Evolutionary conservation across 345 rosid genomes (phyloP).

Genomic region (Melaleuca quinquenervia): DNA sequence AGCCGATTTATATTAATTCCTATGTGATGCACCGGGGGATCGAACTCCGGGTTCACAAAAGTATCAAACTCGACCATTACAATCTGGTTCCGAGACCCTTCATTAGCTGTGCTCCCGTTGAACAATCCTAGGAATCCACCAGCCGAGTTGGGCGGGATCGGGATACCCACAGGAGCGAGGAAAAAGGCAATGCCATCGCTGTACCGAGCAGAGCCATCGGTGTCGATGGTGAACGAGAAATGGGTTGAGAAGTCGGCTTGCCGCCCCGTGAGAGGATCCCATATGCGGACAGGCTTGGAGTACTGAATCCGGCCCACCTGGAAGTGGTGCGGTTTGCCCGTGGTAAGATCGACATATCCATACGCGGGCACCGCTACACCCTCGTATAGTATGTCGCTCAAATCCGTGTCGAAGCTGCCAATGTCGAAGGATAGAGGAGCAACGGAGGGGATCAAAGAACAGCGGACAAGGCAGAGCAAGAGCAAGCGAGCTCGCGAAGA

Average conservation of each 20-base stretch:
- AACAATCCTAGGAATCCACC: not conserved
- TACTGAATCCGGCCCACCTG: not conserved
- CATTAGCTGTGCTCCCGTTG: not conserved
- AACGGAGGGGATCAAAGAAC: not conserved
- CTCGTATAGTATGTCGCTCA: not conserved
- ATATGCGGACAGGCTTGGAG: not conserved
- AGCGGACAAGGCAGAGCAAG: not conserved
- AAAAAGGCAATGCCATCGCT: not conserved
- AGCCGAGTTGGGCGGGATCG: not conserved
- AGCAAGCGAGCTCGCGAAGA: not conserved
- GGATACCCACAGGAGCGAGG: not conserved
- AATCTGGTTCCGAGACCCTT: not conserved
- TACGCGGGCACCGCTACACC: not conserved
- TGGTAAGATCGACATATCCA: not conserved
- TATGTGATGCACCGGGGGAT: not conserved
- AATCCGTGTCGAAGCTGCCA: not conserved
- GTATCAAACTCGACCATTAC: not conserved
- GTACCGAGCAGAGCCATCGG: not conserved
- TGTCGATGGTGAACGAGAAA: not conserved
- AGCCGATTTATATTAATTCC: not conserved
- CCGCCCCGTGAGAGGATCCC: not conserved
- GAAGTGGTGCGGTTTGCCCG: rapidly evolving
- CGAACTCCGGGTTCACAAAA: not conserved
- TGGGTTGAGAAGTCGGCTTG: not conserved
- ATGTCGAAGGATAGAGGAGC: not conserved